Evolutionary conservation across 306 rosid species (phyloP), one percentile per base, ranked within the genome.

Genomic region (Sphenostylis stenocarpa): DNA sequence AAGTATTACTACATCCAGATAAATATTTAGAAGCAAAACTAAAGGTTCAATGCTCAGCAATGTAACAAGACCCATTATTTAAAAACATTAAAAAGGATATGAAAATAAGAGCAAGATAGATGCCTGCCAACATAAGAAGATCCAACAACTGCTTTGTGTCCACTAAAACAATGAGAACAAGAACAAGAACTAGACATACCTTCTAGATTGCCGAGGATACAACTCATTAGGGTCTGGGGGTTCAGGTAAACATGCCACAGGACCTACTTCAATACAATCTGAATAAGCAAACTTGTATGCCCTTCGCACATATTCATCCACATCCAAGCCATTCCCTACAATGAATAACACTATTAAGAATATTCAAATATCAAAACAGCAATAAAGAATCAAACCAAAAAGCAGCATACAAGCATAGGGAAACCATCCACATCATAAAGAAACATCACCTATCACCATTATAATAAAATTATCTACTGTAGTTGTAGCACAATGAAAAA

Each of bases 281-380:
- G 99, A 86, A 88, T 92, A 96, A 67, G 99, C 99, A 88, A 93
- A 96, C 77, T 91, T 96, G 83, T 96, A 96, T 61, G 99, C 99
- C 86, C 86, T 87, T 85, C 99, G 87, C 49, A 96, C 98, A 86
- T 96, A 96, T 81, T 96, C 99, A 84, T 96, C 99, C 75, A 96
- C 90, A 69, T 96, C 98, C 80, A 96, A 88, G 76, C 99, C 99
- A 91, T 93, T 92, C 62, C 99, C 99, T 96, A 87, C 80, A 76
- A 60, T 67, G 26, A 78, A 63, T 48, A 56, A 74, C 4, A 31
- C 51, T 66, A 19, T 67, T 47, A 47, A 81, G 66, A 73, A 38
- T 52, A 44, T 65, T 70, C 39, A 65, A 26, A 65, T 21, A 21
- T 33, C 41, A 31, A 38, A 39, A 15, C 23, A 20, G 52, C 23